A percentile compares a stretch with the other conserved stretches of the same genome.
phyloP scores from a whole-genome alignment of 108 stramenopile species.

The Stephanodiscus minutulus region DNA sequence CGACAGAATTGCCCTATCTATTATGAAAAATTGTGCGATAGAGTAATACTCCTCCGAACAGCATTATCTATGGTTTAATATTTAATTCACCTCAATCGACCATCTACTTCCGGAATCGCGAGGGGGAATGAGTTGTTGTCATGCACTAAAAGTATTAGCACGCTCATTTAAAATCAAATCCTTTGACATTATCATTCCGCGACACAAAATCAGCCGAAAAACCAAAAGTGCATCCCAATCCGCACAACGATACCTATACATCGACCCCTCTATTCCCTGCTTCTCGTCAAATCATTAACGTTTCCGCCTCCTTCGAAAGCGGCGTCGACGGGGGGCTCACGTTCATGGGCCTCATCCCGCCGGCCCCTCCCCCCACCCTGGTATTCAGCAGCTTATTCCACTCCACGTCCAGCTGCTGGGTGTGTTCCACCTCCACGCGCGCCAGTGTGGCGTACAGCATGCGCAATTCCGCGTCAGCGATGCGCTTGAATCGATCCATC shows the following conservation, averaged over 20 bases:
- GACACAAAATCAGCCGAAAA: no score
- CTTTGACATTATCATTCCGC: not conserved
- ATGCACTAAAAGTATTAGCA: no score
- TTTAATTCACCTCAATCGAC: conserved; percentile 2
- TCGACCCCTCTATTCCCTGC: not conserved
- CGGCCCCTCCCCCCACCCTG: conserved; percentile 41
- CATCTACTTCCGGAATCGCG: no score
- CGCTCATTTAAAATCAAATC: not conserved
- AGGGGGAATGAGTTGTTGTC: no score
- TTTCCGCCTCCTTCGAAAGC: conserved; percentile 14
- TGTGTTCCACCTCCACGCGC: conserved; percentile 82
- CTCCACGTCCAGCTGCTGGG: conserved; percentile 67
- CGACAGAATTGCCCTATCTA: conserved; percentile 82
- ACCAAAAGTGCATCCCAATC: no score
- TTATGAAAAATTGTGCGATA: conserved; percentile 83
- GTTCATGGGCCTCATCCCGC: conserved; percentile 12
- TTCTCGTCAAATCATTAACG: conserved; percentile 13
- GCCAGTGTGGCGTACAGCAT: conserved; percentile 68
- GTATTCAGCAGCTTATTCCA: conserved; percentile 70
- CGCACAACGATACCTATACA: not conserved
- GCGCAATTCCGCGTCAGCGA: conserved; percentile 63
- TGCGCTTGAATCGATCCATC: conserved; percentile 69
- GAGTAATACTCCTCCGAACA: conserved; percentile 9
- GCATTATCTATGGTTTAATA: not conserved
- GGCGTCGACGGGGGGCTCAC: not conserved